Evolutionary conservation across 2,329 filamentous ascomycete species (phyloP), one percentile per base, ranked within the genome.

Genomic region (Fusarium stilboides): DNA sequence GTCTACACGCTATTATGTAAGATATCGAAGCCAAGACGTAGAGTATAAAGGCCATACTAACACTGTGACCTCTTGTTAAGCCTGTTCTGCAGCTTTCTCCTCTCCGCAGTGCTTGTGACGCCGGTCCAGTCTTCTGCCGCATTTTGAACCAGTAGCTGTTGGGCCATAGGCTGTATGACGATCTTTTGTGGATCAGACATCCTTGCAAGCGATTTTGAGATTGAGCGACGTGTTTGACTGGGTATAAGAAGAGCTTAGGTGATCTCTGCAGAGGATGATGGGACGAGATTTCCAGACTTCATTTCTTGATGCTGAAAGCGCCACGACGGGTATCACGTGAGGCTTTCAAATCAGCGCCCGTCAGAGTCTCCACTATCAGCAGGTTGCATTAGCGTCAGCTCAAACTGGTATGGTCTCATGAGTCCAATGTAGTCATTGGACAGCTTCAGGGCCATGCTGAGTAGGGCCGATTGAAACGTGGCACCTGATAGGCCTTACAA

Each of bases 61-160:
- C 62, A 66, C 2, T 66, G 62, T 0, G 55, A 66, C 6, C 62
- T 66, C 13, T 66, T 66, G 24, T 66, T 66, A 0, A 66, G 49
- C 5, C 62, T 15, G 4, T 66, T 66, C 28, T 66, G 62, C 20
- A 66, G 7, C 33, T 66, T 66, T 24, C 62, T 34, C 15, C 62
- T 31, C 22, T 66, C 55, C 19, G 62, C 39, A 26, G 55, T 56
- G 0, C 62, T 66, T 26, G 62, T 66, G 0, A 66, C 19, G 6
- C 62, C 62, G 0, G 62, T 62, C 62, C 62, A 66, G 39, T 66
- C 62, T 8, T 66, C 62, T 3, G 33, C 37, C 2, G 44, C 33
- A 13, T 49, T 65, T 24, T 66, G 43, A 1, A 45, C 62, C 13
- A 66, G 24, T 1, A 55, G 37, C 24, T 66, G 62, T 14, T 42